Conservation (phyloP, 2,329 filamentous ascomycete genomes). For the Westerdykella ornata region DNA sequence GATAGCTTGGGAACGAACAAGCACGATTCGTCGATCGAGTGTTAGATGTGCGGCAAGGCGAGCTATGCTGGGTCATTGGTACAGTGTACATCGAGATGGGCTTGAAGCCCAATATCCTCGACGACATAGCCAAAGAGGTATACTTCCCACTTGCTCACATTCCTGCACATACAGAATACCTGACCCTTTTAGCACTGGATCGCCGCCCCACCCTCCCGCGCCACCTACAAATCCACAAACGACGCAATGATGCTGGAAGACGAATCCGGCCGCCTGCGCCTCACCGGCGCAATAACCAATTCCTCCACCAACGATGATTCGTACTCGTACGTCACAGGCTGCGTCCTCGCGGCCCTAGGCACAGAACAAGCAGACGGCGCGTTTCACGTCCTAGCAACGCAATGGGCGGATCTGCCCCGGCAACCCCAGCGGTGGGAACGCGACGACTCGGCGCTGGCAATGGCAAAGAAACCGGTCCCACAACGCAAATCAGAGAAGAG, state of each 20-base stretch:
- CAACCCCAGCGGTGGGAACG: conserved; percentile 76
- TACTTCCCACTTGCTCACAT: not conserved
- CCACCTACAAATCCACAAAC: conserved; percentile 65
- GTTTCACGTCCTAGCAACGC: conserved; percentile 85
- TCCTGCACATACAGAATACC: not conserved
- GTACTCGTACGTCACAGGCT: conserved; percentile 69
- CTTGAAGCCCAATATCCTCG: conserved; percentile 89
- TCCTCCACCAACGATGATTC: conserved; percentile 39
- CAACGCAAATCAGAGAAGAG: conserved; percentile 23
- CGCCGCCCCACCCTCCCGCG: conserved; percentile 66
- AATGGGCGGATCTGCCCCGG: conserved; percentile 75
- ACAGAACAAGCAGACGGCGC: conserved; percentile 89
- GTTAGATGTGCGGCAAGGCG: conserved; percentile 88
- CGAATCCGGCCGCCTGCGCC: conserved; percentile 78
- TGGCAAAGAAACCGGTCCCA: conserved; percentile 32
- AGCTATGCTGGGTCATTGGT: conserved; percentile 90
- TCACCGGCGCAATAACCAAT: conserved; percentile 65
- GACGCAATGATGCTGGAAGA: conserved; percentile 84
- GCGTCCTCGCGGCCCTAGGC: conserved; percentile 88
- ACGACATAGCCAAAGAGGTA: conserved; percentile 90
- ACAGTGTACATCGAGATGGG: conserved; percentile 98
- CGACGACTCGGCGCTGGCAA: conserved; percentile 44
- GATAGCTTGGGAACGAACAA: conserved; percentile 63
- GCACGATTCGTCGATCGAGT: conserved; percentile 78
- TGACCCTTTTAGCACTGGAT: conserved; percentile 65